Base-by-base conservation (phyloP, 495 filamentous ascomycete species). In the Staphylotrichum tortipilum region DNA sequence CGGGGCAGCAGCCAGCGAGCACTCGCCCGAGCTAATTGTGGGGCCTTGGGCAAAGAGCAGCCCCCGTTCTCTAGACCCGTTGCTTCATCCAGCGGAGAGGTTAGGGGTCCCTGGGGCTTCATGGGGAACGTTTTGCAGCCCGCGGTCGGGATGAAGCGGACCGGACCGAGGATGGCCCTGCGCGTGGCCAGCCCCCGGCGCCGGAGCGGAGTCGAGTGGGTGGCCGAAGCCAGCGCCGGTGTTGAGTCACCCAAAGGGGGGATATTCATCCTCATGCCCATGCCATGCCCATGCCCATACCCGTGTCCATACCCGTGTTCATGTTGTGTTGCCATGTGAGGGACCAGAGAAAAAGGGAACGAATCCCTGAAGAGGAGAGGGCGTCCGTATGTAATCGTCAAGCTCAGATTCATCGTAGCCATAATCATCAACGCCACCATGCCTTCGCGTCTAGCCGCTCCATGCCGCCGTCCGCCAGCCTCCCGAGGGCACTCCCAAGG, bases 1-100 rank as follows among this genome's bases (percentile, higher is more conserved):
- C 49, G 58, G 58, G 61, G 53, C 44, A 30, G 33, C 48, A 35
- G 43, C 48, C 39, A n/a, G 7, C 28, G 4, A 21, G n/a, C 38
- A 36, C 30, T 10, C 7, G 6, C 34, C 23, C 33, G 33, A 37
- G 17, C 4, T n/a, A 7, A 10, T 28, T 35, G 38, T 24, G 46
- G 42, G 40, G 33, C 24, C n/a, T 28, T 28, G 26, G 6, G 6
- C 26, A 28, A 28, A n/a, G n/a, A n/a, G 26, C 26, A 28, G 26
- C 26, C 26, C 6, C 26, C 6, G 10, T n/a, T n/a, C n/a, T n/a
- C n/a, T n/a, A n/a, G n/a, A n/a, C n/a, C n/a, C n/a, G n/a, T n/a
- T n/a, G n/a, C n/a, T 18, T 15, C 12, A 38, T 38, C 35, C n/a
- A 10, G 35, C n/a, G n/a, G n/a, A n/a, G n/a, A n/a, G n/a, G n/a